Evolutionary conservation across 306 rosid species (phyloP), one percentile per base, ranked within the genome.

Genomic region (Gynostemma pentaphyllum): DNA sequence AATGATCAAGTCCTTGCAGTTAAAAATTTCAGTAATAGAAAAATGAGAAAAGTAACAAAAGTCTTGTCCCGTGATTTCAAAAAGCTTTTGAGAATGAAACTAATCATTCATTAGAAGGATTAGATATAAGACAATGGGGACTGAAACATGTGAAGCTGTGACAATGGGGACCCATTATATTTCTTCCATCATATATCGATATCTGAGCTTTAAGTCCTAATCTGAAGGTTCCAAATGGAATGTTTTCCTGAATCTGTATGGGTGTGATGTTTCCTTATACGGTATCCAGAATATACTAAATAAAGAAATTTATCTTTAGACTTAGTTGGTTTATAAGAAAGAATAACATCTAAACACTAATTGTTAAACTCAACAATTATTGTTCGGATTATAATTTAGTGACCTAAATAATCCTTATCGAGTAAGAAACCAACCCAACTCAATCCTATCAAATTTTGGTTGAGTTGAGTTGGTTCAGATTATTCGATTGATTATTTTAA

Each of bases 91-190:
- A 32, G 10, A 29, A 41, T 59, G 13, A 26, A 59, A 11, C 11
- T 36, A 36, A 37, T 59, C 30, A 59, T 59, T 11, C 28, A 37
- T 59, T 36, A 13, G 11, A 56, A 56, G 9, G 45, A 4, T 16
- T 16, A 30, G 26, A 28, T 56, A 56, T n/a, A n/a, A n/a, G n/a
- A n/a, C n/a, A n/a, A n/a, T n/a, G n/a, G 64, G 64, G 64, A 32
- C 28, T 56, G 28, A 34, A 59, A 59, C 65, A 59, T 59, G 65
- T 59, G 65, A 59, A 59, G 28, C 64, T 32, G 10, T 16, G 34
- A 37, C 64, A 3, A 36, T 57, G 46, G 65, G 65, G 37, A 45
- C 64, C 16, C 10, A 30, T 1, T 21, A 9, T 9, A 9, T 55
- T 32, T 19, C 30, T 59, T 15, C 37, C 65, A 36, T 39, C 44